Conservation (phyloP, 768 basidiomycete genomes). For the Amanita molliuscula region DNA sequence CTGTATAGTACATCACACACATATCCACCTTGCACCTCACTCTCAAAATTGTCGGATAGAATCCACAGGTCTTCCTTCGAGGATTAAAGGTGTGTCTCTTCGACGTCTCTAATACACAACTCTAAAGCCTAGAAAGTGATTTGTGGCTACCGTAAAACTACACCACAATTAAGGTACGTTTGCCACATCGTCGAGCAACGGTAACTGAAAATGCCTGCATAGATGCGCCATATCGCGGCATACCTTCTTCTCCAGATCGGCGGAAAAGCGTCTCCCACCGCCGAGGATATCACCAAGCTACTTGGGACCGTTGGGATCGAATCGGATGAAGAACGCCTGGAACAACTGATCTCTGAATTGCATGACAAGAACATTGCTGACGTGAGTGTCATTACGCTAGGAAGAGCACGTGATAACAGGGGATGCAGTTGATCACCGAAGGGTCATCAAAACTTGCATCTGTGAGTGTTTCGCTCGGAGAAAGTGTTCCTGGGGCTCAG, state of each 20-base stretch:
- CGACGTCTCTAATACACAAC: not conserved
- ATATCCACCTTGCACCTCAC: constrained; percentile 13
- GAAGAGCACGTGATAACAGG: not conserved
- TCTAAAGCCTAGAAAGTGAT: constrained; percentile 44
- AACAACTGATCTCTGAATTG: constrained; percentile 82
- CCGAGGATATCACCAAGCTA: constrained; percentile 80
- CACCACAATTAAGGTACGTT: constrained; percentile 34
- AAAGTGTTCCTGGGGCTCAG: not conserved
- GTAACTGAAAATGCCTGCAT: constrained; percentile 4
- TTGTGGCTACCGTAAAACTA: constrained; percentile 73
- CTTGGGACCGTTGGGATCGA: constrained; percentile 83
- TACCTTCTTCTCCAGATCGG: constrained; percentile 96
- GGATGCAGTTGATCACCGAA: constrained; percentile 72
- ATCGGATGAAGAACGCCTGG: constrained; percentile 71
- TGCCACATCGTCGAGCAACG: not conserved
- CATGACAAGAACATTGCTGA: constrained; percentile 80
- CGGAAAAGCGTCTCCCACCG: constrained; percentile 82
- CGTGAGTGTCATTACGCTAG: constrained; percentile 29
- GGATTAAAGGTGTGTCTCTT: constrained; percentile 68
- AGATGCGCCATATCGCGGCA: constrained; percentile 93
- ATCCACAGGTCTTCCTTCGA: constrained; percentile 87
- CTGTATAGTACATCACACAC: constrained; percentile 43
- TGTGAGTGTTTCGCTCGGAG: constrained; percentile 33
- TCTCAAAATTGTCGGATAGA: constrained; percentile 58
- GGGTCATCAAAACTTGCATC: constrained; percentile 92